phyloP scores from a whole-genome alignment of 2,329 filamentous ascomycete genomes.

The Tricladium varicosporioides region DNA sequence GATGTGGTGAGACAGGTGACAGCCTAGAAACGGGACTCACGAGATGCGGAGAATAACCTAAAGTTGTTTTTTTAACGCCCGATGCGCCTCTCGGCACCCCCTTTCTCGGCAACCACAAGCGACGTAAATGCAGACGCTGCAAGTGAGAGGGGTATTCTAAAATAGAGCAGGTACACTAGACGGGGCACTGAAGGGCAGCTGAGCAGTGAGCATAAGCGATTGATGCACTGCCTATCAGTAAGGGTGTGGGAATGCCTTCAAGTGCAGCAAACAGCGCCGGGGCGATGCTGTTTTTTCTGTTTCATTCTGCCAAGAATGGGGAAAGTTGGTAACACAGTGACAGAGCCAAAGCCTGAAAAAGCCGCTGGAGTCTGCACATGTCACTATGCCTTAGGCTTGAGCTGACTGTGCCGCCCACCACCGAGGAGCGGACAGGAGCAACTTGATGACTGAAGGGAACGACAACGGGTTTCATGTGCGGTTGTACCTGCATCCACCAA shows the following conservation, averaged over 20 bases:
- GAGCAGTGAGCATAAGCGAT: background rate
- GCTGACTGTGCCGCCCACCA: background rate
- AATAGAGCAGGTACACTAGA: too few species aligned
- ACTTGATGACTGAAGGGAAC: background rate
- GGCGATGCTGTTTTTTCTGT: background rate
- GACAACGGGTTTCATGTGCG: constrained; percentile 8
- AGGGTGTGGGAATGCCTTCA: constrained; percentile 5
- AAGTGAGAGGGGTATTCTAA: constrained; percentile 3
- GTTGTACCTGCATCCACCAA: constrained; percentile 9
- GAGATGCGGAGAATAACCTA: background rate
- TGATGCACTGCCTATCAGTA: background rate
- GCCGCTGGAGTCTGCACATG: background rate
- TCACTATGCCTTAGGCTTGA: background rate
- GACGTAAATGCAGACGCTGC: background rate
- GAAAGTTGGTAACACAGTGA: too few species aligned
- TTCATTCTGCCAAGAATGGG: too few species aligned
- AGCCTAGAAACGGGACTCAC: background rate
- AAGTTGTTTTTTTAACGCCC: background rate
- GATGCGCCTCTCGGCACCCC: constrained; percentile 10
- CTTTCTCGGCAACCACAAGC: constrained; percentile 13
- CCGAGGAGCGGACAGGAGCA: background rate
- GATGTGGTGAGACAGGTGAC: constrained; percentile 4
- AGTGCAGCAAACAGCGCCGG: background rate
- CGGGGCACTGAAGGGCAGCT: background rate
- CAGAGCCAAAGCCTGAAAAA: background rate